Evolutionary conservation across 1,139 yeast species (phyloP), one percentile per base, ranked within the genome.

Genomic region (Lipomyces yarrowii): DNA sequence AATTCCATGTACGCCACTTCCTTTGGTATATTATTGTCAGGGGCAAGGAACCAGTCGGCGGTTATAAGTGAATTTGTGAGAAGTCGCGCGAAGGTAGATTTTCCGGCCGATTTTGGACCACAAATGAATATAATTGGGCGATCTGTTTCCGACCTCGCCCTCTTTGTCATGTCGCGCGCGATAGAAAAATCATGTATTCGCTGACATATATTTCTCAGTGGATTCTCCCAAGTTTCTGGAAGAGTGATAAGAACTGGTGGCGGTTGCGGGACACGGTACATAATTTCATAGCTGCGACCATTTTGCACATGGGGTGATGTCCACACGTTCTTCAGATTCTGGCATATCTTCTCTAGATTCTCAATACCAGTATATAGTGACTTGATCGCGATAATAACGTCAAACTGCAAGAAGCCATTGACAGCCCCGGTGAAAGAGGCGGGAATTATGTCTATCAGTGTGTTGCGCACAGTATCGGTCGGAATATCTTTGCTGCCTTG

Each of bases 41-140:
- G 48, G 18, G 48, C 21, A n/a, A 42, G 48, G 39, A 26, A 26
- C 60, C 69, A 13, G 71, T 26, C 42, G 13, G 58, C 32, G 2
- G 69, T 55, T 26, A 76, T 64, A 61, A 80, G 65, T 68, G 74
- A 71, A 76, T 91, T 91, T 6, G 84, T 66, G 7, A 92, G 74
- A 11, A 84, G 73, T 70, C 86, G 83, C 18, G 88, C 77, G 58
- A 91, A 81, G 0, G 96, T 88, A 0, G 97, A 89, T 74, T 93
- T 93, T 0, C 98, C 98, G 0, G 92, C 84, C 69, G 90, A 89
- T 74, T 91, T 92, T 15, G 88, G 83, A 0, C 92, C 92, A 46
- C 86, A 75, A 0, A 86, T 75, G 61, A 86, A 69, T 0, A 86
- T 42, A 5, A 60, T 21, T 13, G 62, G 64, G 1, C 26, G 55